phyloP scores from a whole-genome alignment of 192 early-diverging fungal genomes.

The Entomortierella beljakovae region DNA sequence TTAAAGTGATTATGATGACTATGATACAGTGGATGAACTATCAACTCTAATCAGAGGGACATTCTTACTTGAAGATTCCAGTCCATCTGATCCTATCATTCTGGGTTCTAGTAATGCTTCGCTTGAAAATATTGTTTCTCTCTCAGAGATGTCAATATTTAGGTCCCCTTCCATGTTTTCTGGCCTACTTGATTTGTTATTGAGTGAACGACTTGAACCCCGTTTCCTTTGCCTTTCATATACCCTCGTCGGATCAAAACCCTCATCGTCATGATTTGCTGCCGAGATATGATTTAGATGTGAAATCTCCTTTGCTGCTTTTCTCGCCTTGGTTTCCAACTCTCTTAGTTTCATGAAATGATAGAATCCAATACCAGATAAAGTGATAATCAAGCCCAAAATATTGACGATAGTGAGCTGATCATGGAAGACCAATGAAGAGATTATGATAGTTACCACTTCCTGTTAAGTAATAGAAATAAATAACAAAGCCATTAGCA shows the following conservation, averaged over 20 bases:
- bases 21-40: too few relatives aligned
- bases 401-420: constrained; percentile 79
- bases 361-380: constrained; percentile 86
- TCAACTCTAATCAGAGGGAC: neutral
- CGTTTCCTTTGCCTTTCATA: constrained; percentile 2
- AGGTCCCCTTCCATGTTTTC: neutral
- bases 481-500: neutral
- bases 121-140: neutral
- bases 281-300: constrained; percentile 13
- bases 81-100: neutral
- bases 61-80: neutral
- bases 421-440: constrained; percentile 84
- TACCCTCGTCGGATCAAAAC: neutral
- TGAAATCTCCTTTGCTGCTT: constrained; percentile 23
- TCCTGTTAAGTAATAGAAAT: constrained; percentile 69
- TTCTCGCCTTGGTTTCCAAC: constrained; percentile 22
- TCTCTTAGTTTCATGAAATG: constrained; percentile 76
- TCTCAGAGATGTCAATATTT: neutral
- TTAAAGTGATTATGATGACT: too few relatives aligned
- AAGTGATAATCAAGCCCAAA: constrained; percentile 79
- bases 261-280: neutral
- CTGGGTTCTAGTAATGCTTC: neutral
- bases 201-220: neutral
- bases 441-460: constrained; percentile 83
- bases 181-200: neutral